These are phyloP conservation scores for Clathrospora elynae DNA, from an alignment of 2,329 filamentous ascomycete genomes.

Conservation along the genomic window DNA sequence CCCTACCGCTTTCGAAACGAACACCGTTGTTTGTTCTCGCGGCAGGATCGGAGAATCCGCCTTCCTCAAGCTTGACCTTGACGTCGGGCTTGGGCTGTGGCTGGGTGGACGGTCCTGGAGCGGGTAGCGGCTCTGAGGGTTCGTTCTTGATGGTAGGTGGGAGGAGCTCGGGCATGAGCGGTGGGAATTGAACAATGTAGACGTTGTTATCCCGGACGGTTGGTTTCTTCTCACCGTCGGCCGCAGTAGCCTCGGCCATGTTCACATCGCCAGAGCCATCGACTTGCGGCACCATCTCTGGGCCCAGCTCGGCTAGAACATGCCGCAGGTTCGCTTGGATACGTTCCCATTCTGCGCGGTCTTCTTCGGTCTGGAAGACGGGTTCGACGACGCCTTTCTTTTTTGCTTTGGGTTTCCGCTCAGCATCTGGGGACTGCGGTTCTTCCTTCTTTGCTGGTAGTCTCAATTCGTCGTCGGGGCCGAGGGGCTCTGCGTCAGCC, in stretches of 20 bases:
- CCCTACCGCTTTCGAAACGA: slow-evolving; percentile 58
- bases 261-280: slow-evolving; percentile 52
- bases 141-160: slow-evolving; percentile 47
- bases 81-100: slow-evolving; percentile 23
- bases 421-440: slow-evolving; percentile 42
- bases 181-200: slow-evolving; percentile 69
- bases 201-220: slow-evolving; percentile 58
- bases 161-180: slow-evolving; percentile 63
- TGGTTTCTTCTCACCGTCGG: slow-evolving; percentile 22
- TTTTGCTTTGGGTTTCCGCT: slow-evolving; percentile 34
- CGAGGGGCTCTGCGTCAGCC: slow-evolving; percentile 37
- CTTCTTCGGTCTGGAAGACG: slow-evolving; percentile 59
- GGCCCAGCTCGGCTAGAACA: slow-evolving; percentile 55
- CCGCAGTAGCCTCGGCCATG: slow-evolving; percentile 45
- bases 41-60: slow-evolving; percentile 27
- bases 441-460: slow-evolving; percentile 30
- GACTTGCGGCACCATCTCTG: slow-evolving; percentile 30
- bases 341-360: slow-evolving; percentile 57
- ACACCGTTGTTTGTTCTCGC: slow-evolving; percentile 24
- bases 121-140: slow-evolving; percentile 16
- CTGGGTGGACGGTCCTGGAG: slow-evolving; percentile 19
- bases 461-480: slow-evolving; percentile 19
- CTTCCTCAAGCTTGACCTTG: slow-evolving; percentile 43
- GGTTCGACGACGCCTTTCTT: slow-evolving; percentile 41
- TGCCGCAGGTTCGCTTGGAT: slow-evolving; percentile 54